Base-by-base conservation (phyloP, 148 eudicot genomes). In the Chenopodium berlandieri region DNA sequence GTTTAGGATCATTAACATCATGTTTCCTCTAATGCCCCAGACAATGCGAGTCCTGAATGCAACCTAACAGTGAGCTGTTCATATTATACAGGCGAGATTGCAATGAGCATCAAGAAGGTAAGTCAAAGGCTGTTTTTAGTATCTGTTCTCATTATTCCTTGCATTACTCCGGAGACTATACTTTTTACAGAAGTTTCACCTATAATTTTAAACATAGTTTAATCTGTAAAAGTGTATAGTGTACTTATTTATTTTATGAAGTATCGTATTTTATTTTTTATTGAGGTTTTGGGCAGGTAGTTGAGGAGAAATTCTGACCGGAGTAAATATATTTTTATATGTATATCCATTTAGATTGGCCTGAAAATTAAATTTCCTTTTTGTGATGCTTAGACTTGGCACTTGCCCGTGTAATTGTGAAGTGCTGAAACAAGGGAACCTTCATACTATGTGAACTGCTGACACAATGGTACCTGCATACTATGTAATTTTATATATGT, bases 51-150 rank as follows among this genome's bases (percentile, higher is more conserved):
- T 85, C 99, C 99, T 63, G 99, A 95, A 79, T 80, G 92, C 85
- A 95, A 95, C 86, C 84, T 95, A 70, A 83, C 92, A 34, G 52
- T 88, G 80, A 90, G 92, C 83, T 93, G 94, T 87, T 89, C 97
- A 68, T 95, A 88, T 83, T 91, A 90, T 86, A 85, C 92, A 93
- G 99, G 97, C 58, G 99, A 95, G 83, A 88, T 92, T 74, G 96
- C 97, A 80, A 89, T 91, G 94, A 92, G 93, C 87, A 87, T 95
- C 81, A 84, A 83, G 84, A 93, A 92, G 94, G 99, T 94, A 87
- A 81, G 82, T 83, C 76, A 54, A 52, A 74, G 47, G 44, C 25
- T 58, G 32, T 17, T 56, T 56, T 17, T 14, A 56, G 62, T 56
- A 56, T 56, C 4, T 56, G 62, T 56, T 56, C 60, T 71, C 22